Base-by-base conservation (phyloP, 805 yeast genomes). In the Candida morakotiae region DNA sequence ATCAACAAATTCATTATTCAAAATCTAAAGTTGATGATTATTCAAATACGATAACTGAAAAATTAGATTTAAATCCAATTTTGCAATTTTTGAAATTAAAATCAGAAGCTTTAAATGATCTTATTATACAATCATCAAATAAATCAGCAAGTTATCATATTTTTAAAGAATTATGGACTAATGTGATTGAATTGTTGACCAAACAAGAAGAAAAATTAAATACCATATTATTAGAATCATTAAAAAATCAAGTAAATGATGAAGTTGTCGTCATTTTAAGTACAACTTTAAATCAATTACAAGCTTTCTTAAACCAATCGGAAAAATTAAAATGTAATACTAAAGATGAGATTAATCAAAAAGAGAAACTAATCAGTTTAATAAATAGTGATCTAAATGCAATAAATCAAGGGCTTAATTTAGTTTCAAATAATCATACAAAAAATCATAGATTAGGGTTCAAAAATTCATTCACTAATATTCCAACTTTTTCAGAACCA, bases 51-150 rank as follows among this genome's bases (percentile, higher is more conserved):
- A 53, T 67, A 6, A 44, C 45, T 0, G 51, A 53, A 16, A 63
- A 62, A 45, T 40, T 64, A 13, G 62, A 65, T 40, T 36, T 62
- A 9, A 58, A 47, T n/a, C 69, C 70, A 1, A 53, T 67, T 1
- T 27, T 56, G 3, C 43, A 49, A 5, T 50, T 62, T 8, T 40
- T 67, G n/a, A 49, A 53, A 9, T 56, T 49, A 19, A 61, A 56
- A 37, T 44, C 42, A 11, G 58, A 48, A 15, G 67, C 64, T 0
- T 47, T 60, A 16, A 43, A 44, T 7, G 63, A 53, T 23, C 37
- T 61, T 23, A 43, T 51, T 3, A 38, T 48, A 2, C 40, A 47
- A 9, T 40, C 62, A 2, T 58, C 69, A 4, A 45, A 39, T 9
- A 42, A 45, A 22, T 55, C 71, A 0, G 49, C 61, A 4, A 25